phyloP scores from a whole-genome alignment of 768 basidiomycete species.

The Pleurotus ostreatus region DNA sequence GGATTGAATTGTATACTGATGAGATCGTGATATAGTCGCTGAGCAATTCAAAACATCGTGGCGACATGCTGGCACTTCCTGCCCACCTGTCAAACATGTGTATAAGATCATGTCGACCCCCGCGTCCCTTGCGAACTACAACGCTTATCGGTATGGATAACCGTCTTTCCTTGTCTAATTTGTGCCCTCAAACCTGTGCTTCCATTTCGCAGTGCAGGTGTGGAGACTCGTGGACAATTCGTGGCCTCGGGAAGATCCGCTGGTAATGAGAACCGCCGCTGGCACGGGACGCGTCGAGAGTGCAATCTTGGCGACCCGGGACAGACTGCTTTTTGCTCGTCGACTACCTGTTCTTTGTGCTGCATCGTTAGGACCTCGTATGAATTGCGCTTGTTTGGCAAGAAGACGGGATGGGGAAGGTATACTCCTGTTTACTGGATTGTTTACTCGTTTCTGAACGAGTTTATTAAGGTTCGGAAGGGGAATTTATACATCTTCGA shows the following conservation, averaged over 20 bases:
- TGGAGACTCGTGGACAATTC: constrained; percentile 62
- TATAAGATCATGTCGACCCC: constrained; percentile 61
- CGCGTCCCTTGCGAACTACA: constrained; percentile 48
- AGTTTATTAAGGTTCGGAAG: constrained; percentile 49
- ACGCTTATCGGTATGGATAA: constrained; percentile 51
- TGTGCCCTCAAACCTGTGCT: background rate
- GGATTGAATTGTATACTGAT: too few relatives aligned
- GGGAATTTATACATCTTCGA: constrained; percentile 73
- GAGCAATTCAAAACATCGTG: constrained; percentile 70
- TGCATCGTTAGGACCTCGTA: constrained; percentile 62
- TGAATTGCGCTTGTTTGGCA: constrained; percentile 58
- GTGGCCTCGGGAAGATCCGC: constrained; percentile 45
- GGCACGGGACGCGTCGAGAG: constrained; percentile 68
- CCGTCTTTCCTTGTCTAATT: background rate
- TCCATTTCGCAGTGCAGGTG: constrained; percentile 34
- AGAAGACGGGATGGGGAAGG: constrained; percentile 74
- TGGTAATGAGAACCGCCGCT: constrained; percentile 72
- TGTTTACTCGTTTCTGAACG: background rate
- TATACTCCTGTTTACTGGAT: constrained; percentile 16
- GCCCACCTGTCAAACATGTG: constrained; percentile 55
- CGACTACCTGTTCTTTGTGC: constrained; percentile 57
- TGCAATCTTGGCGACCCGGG: constrained; percentile 66
- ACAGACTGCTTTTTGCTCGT: constrained; percentile 50
- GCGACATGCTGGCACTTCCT: constrained; percentile 51
- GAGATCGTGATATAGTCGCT: constrained; percentile 32